Evolutionary conservation across 2,329 filamentous ascomycete genomes (phyloP).

Genomic region (Lasiodiplodia sp.): DNA sequence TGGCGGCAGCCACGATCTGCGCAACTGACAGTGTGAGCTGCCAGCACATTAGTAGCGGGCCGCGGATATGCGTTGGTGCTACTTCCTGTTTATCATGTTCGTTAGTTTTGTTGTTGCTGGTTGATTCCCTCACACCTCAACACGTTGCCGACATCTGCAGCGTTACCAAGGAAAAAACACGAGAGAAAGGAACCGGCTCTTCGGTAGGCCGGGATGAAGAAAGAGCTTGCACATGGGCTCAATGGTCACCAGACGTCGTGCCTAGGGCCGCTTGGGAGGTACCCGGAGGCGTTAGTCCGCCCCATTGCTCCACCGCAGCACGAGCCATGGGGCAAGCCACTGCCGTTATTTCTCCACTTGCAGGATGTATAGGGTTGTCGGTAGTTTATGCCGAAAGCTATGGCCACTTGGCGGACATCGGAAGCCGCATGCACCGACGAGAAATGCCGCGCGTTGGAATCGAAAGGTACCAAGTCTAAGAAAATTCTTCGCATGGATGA

Average conservation of each 20-base stretch:
- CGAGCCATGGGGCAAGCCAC: slow-evolving; percentile 1
- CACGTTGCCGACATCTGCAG: too few species aligned
- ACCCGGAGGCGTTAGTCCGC: not conserved
- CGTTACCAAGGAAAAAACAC: too few species aligned
- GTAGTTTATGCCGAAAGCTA: slow-evolving; percentile 2
- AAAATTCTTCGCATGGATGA: not conserved
- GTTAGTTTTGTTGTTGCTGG: not conserved
- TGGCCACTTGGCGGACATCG: slow-evolving; percentile 15
- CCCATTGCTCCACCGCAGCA: not conserved
- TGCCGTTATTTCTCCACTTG: not conserved
- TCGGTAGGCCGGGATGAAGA: too few species aligned
- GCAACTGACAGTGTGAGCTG: slow-evolving; percentile 50
- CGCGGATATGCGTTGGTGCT: slow-evolving; percentile 43
- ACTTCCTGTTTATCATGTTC: slow-evolving; percentile 35
- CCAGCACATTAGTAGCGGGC: slow-evolving; percentile 50
- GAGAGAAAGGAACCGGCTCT: too few species aligned
- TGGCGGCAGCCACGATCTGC: slow-evolving; percentile 47
- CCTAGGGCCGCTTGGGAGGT: not conserved
- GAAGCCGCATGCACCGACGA: slow-evolving; percentile 6
- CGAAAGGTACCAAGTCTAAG: too few species aligned
- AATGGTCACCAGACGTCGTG: not conserved
- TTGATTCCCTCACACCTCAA: too few species aligned
- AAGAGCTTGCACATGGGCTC: too few species aligned
- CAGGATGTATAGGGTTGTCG: not conserved
- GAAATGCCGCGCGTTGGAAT: slow-evolving; percentile 2